Base-by-base conservation (phyloP, 768 basidiomycete genomes). In the Hygrophoropsis aurantiaca region DNA sequence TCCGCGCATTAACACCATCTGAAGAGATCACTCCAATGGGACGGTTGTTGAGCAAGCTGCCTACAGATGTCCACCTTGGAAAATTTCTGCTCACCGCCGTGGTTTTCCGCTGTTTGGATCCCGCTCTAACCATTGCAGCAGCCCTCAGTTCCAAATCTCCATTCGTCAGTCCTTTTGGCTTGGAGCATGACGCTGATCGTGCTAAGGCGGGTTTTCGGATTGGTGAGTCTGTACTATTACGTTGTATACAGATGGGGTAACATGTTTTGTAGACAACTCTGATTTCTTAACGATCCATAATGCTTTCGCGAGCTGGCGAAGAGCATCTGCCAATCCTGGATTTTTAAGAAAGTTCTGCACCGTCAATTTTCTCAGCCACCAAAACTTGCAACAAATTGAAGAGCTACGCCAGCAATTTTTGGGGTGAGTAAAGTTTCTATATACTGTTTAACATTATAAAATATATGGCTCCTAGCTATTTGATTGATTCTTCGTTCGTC, bases 11-110 rank as follows among this genome's bases (percentile, higher is more conserved):
- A 50, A 97, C 92, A 1, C 57, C 78, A 2, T 72, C 74, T 1
- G 92, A 99, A 64, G 94, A 95, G 15, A 94, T 99, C 51, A 97
- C 95, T 1, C 87, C 94, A 0, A 88, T 97, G 83, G 95, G 95
- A 33, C 75, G 84, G 44, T 72, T 95, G 19, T 75, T 99, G 33
- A 92, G 90, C 71, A 89, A 90, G 61, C 73, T 99, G 32, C 95
- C 95, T 0, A 90, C 93, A 38, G 95, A 99, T 60, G 94, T 98
- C 13, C 92, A 97, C 62, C 79, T 97, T 3, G 94, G 94, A 32
- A 97, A 97, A 71, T 89, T 97, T 61, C 74, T 98, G 13, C 73
- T 98, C 34, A 81, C 84, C 20, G 87, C 94, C 5, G 84, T 86
- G 2, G 63, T 93, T 32, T 90, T 97, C 64, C 81, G 82, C 37